phyloP scores from a whole-genome alignment of 225 moss, liverwort and hornwort species.

The Marchantia polymorpha region DNA sequence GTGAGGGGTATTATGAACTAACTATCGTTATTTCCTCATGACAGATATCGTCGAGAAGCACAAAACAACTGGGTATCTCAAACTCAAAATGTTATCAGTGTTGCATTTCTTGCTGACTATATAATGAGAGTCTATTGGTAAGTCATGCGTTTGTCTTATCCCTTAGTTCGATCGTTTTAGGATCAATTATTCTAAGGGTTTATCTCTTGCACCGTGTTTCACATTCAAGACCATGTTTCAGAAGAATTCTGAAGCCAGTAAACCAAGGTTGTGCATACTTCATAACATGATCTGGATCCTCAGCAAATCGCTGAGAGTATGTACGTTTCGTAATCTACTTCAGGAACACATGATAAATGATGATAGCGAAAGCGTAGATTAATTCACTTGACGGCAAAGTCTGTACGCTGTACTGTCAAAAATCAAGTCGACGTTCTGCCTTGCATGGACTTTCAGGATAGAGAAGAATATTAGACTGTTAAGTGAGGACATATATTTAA shows the following conservation, averaged over 20 bases:
- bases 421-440: neutral
- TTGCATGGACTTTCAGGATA: neutral
- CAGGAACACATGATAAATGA: too few species aligned
- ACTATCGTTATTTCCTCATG: neutral
- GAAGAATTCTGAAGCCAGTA: neutral
- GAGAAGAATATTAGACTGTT: neutral
- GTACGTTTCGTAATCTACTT: too few species aligned
- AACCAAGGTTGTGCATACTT: too few species aligned
- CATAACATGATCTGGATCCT: too few species aligned
- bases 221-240: neutral
- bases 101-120: constrained; percentile 69
- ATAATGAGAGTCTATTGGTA: constrained; percentile 70
- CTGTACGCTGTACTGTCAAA: neutral
- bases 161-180: neutral
- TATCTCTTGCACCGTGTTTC: neutral
- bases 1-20: neutral
- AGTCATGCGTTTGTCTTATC: neutral
- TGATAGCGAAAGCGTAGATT: too few species aligned
- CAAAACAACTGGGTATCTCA: constrained; percentile 60
- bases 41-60: constrained; percentile 50
- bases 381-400: neutral
- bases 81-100: constrained; percentile 64
- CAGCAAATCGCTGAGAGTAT: neutral
- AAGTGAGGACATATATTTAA: neutral
- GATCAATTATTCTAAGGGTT: neutral